Base-by-base conservation (phyloP, 352 stramenopile species). In the Phytophthora uliginosa region DNA sequence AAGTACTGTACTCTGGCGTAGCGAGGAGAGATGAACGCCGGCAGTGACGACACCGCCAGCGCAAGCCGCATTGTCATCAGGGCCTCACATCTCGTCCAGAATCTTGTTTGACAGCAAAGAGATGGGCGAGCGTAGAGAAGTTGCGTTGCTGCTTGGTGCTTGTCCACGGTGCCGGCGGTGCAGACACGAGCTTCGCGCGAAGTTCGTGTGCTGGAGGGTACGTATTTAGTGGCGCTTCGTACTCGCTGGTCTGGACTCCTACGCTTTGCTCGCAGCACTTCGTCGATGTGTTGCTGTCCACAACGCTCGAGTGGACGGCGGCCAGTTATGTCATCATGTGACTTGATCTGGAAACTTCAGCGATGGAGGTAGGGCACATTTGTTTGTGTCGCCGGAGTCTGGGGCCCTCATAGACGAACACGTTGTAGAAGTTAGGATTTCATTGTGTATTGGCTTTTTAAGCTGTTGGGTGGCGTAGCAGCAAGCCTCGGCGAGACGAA, bases 61-160 rank as follows among this genome's bases (percentile, higher is more conserved):
- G 20, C 45, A 18, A 52, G 17, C 17, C 45, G 38, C 38, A 4
- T 31, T 31, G 28, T 31, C 28, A 45, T 45, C 38, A 7, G 7
- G 38, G 4, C 38, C 13, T 45, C 38, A 45, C 38, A 45, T 45
- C 38, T 45, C 20, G n/a, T 20, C 20, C 15, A 38, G 20, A 40
- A 55, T 54, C 33, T 8, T 51, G 53, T 55, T 69, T 56, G 51
- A 58, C 48, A 55, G 47, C 63, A 57, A 47, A 48, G 50, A 52
- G 40, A 24, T 48, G 54, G 45, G 45, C 45, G 45, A 51, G 45
- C 45, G 45, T 18, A 52, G 9, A 52, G 45, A 52, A 52, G 45
- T 26, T 26, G 20, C 18, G 18, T 18, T 52, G 45, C 45, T 52
- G 45, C 45, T 52, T 52, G 45, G 45, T 52, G 45, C 20, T 52